Conservation (phyloP, 371 early-diverging fungal genomes). For the Actinomortierella wolfii region DNA sequence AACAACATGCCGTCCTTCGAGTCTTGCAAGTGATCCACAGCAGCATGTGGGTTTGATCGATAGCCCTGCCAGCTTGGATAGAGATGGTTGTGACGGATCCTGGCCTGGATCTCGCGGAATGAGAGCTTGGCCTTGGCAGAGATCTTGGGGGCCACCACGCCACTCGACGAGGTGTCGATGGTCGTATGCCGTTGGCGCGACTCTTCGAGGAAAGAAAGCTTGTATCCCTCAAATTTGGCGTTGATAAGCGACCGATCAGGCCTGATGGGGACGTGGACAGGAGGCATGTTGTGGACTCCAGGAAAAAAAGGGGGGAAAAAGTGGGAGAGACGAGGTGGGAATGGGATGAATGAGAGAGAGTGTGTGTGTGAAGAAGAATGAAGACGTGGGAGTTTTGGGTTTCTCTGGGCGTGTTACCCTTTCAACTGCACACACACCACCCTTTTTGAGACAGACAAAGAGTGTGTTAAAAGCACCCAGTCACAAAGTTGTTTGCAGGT, state of each 20-base stretch:
- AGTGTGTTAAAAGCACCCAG: too few relatives aligned
- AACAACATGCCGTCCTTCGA: slow-evolving; percentile 38
- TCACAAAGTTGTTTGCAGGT: too few relatives aligned
- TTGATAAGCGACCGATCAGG: slow-evolving; percentile 56
- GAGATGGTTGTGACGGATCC: slow-evolving; percentile 73
- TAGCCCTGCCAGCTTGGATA: slow-evolving; percentile 49
- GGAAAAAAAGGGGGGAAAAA: too few relatives aligned
- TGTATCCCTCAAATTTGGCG: slow-evolving; percentile 74
- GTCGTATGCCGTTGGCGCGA: slow-evolving; percentile 31
- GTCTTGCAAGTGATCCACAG: too few relatives aligned
- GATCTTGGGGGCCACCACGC: slow-evolving; percentile 48
- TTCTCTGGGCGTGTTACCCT: too few relatives aligned
- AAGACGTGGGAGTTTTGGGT: too few relatives aligned
- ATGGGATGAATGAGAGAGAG: too few relatives aligned
- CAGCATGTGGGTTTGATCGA: slow-evolving; percentile 21
- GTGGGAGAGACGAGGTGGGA: too few relatives aligned
- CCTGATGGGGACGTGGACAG: slow-evolving; percentile 37
- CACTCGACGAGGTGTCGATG: slow-evolving; percentile 39
- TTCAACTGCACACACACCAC: too few relatives aligned
- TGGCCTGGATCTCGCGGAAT: slow-evolving; percentile 68
- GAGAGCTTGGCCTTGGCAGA: slow-evolving; percentile 46
- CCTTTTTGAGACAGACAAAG: too few relatives aligned
- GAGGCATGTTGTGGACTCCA: slow-evolving; percentile 9
- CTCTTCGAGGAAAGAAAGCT: slow-evolving; percentile 58
- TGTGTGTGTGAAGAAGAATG: too few relatives aligned